phyloP scores from a whole-genome alignment of 2,329 filamentous ascomycete species.

The Stemphylium lycopersici region DNA sequence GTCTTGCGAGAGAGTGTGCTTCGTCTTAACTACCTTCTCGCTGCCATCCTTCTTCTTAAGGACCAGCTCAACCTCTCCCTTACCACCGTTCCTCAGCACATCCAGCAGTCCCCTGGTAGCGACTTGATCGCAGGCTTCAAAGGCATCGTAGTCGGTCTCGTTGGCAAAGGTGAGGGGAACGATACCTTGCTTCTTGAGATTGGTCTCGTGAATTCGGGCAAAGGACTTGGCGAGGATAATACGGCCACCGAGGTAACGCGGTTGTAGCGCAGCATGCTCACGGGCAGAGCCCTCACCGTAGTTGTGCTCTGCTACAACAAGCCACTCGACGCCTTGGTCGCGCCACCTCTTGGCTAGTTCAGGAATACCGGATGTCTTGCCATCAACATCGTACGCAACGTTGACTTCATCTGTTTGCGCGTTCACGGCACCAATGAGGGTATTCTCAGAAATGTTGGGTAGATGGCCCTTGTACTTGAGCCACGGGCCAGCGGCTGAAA shows the following conservation, averaged over 20 bases:
- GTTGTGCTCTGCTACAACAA: constrained; percentile 97
- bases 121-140: constrained; percentile 83
- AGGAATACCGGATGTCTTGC: constrained; percentile 77
- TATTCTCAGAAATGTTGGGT: constrained; percentile 97
- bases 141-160: constrained; percentile 84
- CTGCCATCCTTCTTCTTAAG: constrained; percentile 62
- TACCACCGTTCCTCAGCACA: constrained; percentile 77
- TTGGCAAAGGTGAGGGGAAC: constrained; percentile 90
- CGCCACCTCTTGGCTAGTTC: constrained; percentile 88
- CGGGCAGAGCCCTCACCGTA: constrained; percentile 90
- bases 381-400: constrained; percentile 84
- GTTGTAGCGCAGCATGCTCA: constrained; percentile 89
- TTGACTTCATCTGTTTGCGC: constrained; percentile 93
- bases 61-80: constrained; percentile 74
- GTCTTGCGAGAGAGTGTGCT: constrained; percentile 85
- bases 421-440: constrained; percentile 92
- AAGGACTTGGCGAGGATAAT: constrained; percentile 87
- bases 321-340: constrained; percentile 75
- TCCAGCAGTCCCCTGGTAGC: constrained; percentile 82
- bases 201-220: constrained; percentile 92
- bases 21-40: constrained; percentile 74
- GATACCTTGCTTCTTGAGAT: constrained; percentile 96
- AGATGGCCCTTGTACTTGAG: constrained; percentile 99
- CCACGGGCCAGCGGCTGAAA: constrained; percentile 95
- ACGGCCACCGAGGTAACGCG: constrained; percentile 84